phyloP scores from a whole-genome alignment of 306 rosid genomes.

The Pueraria montana region DNA sequence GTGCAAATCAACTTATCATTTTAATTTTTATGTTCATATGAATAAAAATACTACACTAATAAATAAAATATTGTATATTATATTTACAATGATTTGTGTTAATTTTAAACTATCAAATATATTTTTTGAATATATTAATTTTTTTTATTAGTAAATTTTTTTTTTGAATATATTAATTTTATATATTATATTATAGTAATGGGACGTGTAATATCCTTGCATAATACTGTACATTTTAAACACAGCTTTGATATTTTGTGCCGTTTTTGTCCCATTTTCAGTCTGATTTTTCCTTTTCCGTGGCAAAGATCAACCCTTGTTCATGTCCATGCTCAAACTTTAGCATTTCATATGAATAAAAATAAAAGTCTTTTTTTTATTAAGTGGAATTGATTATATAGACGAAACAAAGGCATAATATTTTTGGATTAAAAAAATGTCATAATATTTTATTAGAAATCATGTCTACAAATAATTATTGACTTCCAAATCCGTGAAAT shows the following conservation, averaged over 20 bases:
- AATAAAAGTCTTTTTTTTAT: too few relatives aligned
- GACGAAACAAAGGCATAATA: not conserved
- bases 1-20: too few relatives aligned
- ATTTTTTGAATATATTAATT: too few relatives aligned
- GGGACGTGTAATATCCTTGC: not conserved
- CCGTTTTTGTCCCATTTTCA: not conserved
- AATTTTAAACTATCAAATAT: too few relatives aligned
- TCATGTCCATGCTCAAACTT: not conserved
- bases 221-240: not conserved
- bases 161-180: too few relatives aligned
- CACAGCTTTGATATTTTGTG: not conserved
- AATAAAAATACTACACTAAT: too few relatives aligned
- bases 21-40: not conserved
- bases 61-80: too few relatives aligned
- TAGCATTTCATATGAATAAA: too few relatives aligned
- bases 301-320: not conserved
- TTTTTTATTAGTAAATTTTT: too few relatives aligned
- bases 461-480: not conserved
- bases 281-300: not conserved
- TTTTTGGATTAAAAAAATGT: too few relatives aligned
- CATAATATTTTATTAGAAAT: not conserved
- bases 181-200: not conserved
- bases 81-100: not conserved
- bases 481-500: slow-evolving; percentile 4
- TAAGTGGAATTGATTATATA: not conserved